A percentile compares a stretch with the other conserved stretches of the same genome.
Evolutionary conservation across 495 filamentous ascomycete species (phyloP).

Genomic region (Penicillium cosmopolitanum): DNA sequence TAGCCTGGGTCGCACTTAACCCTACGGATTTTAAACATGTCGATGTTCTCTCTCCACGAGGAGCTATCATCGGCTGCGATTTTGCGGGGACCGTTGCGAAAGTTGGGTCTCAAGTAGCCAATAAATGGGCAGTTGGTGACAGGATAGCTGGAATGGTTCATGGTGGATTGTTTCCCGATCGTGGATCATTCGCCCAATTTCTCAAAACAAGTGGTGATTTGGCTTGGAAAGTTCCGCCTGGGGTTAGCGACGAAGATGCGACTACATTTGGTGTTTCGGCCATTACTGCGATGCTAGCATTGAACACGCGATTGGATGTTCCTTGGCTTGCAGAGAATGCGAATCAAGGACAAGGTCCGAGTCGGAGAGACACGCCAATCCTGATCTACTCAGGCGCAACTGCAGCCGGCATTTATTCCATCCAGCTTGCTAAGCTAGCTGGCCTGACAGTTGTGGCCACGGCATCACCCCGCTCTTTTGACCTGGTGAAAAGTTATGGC

Average conservation of each 20-base stretch:
- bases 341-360: background rate
- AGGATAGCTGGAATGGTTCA: constrained; percentile 24
- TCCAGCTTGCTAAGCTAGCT: background rate
- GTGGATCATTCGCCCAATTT: constrained; percentile 51
- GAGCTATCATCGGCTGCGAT: constrained; percentile 56
- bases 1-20: constrained; percentile 49
- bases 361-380: constrained; percentile 2
- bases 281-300: constrained; percentile 31
- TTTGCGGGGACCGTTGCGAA: constrained; percentile 53
- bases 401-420: constrained; percentile 5
- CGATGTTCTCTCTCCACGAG: constrained; percentile 29
- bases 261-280: constrained; percentile 55
- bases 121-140: constrained; percentile 41
- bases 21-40: constrained; percentile 61
- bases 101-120: constrained; percentile 24
- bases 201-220: constrained; percentile 48
- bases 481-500: constrained; percentile 38
- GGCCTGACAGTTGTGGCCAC: constrained; percentile 3
- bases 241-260: constrained; percentile 50
- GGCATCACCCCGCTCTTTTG: constrained; percentile 28
- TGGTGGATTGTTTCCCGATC: constrained; percentile 24
- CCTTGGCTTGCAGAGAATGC: background rate
- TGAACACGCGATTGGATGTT: constrained; percentile 4
- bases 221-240: constrained; percentile 53
- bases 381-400: constrained; percentile 15